These are phyloP conservation scores for Pseudocercospora crystallina DNA, from an alignment of 2,329 filamentous ascomycete genomes.

Conservation along the genomic window DNA sequence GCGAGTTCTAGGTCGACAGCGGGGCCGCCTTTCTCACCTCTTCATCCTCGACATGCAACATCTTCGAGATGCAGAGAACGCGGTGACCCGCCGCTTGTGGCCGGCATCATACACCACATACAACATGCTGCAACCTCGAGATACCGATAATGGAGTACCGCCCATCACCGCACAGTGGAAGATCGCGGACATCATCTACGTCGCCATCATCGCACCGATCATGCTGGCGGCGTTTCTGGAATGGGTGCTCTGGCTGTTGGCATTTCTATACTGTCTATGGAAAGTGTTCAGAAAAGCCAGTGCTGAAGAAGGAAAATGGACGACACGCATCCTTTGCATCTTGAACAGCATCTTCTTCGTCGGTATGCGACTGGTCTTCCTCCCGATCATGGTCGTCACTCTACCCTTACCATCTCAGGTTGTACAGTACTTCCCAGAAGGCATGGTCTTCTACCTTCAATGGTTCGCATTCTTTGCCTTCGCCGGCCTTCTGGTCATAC, in stretches of 20 bases:
- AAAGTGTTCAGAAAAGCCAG: conserved; percentile 91
- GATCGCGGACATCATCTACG: conserved; percentile 72
- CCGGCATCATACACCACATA: not conserved
- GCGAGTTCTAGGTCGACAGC: too few species aligned
- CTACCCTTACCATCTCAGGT: conserved; percentile 76
- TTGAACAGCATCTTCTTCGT: conserved; percentile 73
- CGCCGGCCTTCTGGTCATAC: conserved; percentile 76
- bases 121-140: conserved; percentile 13
- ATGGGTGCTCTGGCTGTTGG: conserved; percentile 93
- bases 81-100: not conserved
- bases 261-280: conserved; percentile 85
- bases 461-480: conserved; percentile 98
- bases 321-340: conserved; percentile 73
- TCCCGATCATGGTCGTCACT: conserved; percentile 93
- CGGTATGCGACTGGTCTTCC: conserved; percentile 78
- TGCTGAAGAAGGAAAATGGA: conserved; percentile 59
- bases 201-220: conserved; percentile 73
- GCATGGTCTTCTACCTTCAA: conserved; percentile 72
- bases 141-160: conserved; percentile 11
- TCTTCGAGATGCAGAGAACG: not conserved
- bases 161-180: conserved; percentile 28
- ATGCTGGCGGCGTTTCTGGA: conserved; percentile 85
- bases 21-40: not conserved
- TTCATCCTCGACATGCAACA: not conserved
- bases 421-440: conserved; percentile 67